Conservation (phyloP, 106 monocot genomes). For the Allium fistulosum region DNA sequence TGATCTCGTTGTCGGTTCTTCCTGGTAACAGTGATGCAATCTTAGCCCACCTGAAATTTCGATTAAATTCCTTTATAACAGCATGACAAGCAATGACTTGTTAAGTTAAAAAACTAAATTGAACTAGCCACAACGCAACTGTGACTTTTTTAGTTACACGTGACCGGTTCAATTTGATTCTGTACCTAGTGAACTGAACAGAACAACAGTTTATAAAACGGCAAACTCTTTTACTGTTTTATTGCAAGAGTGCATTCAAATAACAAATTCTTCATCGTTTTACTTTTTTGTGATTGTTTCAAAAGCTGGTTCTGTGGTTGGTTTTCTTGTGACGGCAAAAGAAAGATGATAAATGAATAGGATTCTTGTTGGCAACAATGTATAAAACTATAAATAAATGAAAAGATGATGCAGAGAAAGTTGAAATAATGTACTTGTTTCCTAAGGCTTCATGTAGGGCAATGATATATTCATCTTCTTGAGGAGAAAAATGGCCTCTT, state of each 20-base stretch:
- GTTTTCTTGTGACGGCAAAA: too few species aligned
- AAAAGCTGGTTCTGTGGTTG: too few species aligned
- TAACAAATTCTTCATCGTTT: too few species aligned
- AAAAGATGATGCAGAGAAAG: not conserved
- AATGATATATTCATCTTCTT: conserved; percentile 35
- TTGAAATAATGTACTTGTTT: conserved; percentile 21
- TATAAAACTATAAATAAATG: not conserved
- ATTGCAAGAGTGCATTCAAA: too few species aligned
- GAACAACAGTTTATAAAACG: too few species aligned
- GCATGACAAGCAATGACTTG: not conserved
- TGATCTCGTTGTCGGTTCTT: conserved; percentile 47
- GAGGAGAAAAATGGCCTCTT: conserved; percentile 36
- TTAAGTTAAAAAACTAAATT: not conserved
- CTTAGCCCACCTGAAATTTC: conserved; percentile 28
- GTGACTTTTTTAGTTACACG: too few species aligned
- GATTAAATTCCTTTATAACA: too few species aligned
- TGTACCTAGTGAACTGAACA: too few species aligned
- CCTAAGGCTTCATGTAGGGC: conserved; percentile 27
- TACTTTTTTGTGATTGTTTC: too few species aligned
- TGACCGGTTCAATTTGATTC: too few species aligned
- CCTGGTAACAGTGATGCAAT: conserved; percentile 40
- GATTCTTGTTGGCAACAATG: not conserved
- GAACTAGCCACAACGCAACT: not conserved
- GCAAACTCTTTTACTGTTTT: too few species aligned
- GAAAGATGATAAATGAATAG: too few species aligned